A percentile compares a stretch with the other conserved stretches of the same genome.
Conservation (phyloP, 1,139 yeast genomes). For the Candida glucosophila region DNA sequence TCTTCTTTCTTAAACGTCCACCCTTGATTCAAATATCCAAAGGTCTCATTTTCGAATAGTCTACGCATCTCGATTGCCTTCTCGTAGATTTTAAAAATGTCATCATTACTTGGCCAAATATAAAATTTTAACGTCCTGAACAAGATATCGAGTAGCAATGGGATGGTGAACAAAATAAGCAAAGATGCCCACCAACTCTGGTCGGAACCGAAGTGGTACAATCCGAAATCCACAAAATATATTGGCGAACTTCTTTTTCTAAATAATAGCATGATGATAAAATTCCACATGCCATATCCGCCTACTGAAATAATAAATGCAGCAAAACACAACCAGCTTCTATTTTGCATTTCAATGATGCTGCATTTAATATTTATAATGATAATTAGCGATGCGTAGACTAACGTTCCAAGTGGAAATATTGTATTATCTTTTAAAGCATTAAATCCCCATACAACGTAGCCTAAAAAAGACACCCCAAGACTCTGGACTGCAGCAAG, state of each 20-base stretch:
- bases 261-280: slow-evolving; percentile 64
- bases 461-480: slow-evolving; percentile 58
- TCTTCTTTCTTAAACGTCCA: slow-evolving; percentile 57
- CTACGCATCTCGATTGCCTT: slow-evolving; percentile 59
- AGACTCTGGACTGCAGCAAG: slow-evolving; percentile 71
- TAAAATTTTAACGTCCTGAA: slow-evolving; percentile 49
- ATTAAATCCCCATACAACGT: slow-evolving; percentile 59
- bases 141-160: slow-evolving; percentile 58
- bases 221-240: slow-evolving; percentile 65
- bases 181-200: slow-evolving; percentile 80
- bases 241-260: slow-evolving; percentile 47
- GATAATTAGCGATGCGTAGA: slow-evolving; percentile 63
- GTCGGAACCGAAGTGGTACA: slow-evolving; percentile 71
- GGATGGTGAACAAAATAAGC: slow-evolving; percentile 45
- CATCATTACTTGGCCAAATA: slow-evolving; percentile 66
- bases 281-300: slow-evolving; percentile 87
- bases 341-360: slow-evolving; percentile 74
- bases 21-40: slow-evolving; percentile 65
- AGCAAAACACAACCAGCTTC: slow-evolving; percentile 64
- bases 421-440: slow-evolving; percentile 66
- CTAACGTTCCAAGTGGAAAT: slow-evolving; percentile 71
- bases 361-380: slow-evolving; percentile 74
- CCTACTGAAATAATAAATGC: slow-evolving; percentile 68
- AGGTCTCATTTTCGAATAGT: slow-evolving; percentile 66
- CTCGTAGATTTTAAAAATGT: slow-evolving; percentile 70